phyloP scores from a whole-genome alignment of 257 asterid species.

The Striga asiatica region DNA sequence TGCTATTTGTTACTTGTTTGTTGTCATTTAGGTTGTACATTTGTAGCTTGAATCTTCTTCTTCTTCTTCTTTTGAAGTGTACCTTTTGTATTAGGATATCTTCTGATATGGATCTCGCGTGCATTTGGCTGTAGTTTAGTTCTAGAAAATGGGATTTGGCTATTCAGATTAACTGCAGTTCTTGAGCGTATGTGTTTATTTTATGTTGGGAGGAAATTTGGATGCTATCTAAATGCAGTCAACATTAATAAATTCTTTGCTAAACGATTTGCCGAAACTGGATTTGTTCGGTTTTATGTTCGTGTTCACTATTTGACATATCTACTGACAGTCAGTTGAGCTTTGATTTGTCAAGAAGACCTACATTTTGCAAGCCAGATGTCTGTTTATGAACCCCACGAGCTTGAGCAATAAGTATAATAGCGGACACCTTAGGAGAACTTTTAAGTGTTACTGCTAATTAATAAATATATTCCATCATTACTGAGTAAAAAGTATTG shows the following conservation, averaged over 20 bases:
- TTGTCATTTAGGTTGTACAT: neutral
- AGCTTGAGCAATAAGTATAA: neutral
- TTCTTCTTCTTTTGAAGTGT: too few relatives aligned
- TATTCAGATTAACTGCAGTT: slow-evolving; percentile 1
- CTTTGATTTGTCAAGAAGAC: neutral
- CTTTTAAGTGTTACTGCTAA: too few relatives aligned
- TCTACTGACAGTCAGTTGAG: neutral
- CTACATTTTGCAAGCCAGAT: slow-evolving; percentile 4
- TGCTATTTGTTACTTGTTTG: neutral
- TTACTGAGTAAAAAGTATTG: too few relatives aligned
- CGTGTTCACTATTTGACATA: neutral
- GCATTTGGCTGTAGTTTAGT: too few relatives aligned
- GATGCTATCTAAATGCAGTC: neutral
- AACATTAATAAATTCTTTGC: neutral
- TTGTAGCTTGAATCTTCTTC: neutral
- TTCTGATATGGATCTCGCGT: too few relatives aligned
- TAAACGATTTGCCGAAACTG: neutral
- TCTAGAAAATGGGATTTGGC: neutral
- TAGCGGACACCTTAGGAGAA: too few relatives aligned
- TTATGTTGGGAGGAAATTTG: neutral
- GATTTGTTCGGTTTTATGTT: neutral
- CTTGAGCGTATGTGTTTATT: neutral
- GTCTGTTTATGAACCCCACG: neutral
- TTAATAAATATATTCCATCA: too few relatives aligned
- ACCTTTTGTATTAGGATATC: too few relatives aligned